Evolutionary conservation across 139 green algal genomes (phyloP).

Genomic region (Diplosphaera chodatii): DNA sequence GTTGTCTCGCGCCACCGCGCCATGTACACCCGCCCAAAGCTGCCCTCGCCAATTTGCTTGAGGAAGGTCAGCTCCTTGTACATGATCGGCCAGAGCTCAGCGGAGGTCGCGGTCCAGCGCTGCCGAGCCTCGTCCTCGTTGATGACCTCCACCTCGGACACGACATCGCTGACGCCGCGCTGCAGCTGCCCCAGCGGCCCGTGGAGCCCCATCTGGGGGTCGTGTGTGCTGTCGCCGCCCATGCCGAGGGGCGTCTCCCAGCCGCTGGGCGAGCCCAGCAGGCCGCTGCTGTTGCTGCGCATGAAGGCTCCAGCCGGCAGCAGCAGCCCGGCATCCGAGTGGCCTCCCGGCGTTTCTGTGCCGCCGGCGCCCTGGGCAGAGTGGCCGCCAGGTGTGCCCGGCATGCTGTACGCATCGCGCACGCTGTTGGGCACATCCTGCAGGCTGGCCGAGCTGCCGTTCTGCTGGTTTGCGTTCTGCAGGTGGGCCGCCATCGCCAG

Average conservation of each 20-base stretch:
- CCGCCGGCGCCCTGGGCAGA: not conserved
- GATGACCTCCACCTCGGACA: not conserved
- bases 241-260: not conserved
- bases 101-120: not conserved
- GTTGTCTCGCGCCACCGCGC: constrained; percentile 55
- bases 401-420: not conserved
- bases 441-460: not conserved
- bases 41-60: constrained; percentile 54
- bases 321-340: not conserved
- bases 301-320: not conserved
- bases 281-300: not conserved
- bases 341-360: no score
- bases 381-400: not conserved
- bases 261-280: not conserved
- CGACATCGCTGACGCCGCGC: not conserved
- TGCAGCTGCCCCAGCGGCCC: not conserved
- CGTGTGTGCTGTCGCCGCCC: not conserved
- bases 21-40: constrained; percentile 58
- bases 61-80: constrained; percentile 35
- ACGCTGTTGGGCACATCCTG: not conserved
- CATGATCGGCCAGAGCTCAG: constrained; percentile 14
- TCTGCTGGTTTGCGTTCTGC: no score
- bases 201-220: not conserved
- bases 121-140: not conserved
- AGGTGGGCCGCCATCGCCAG: not conserved